These are phyloP conservation scores for Gloeopeniophorella convolvens DNA, from an alignment of 768 basidiomycete genomes.

Conservation along the genomic window DNA sequence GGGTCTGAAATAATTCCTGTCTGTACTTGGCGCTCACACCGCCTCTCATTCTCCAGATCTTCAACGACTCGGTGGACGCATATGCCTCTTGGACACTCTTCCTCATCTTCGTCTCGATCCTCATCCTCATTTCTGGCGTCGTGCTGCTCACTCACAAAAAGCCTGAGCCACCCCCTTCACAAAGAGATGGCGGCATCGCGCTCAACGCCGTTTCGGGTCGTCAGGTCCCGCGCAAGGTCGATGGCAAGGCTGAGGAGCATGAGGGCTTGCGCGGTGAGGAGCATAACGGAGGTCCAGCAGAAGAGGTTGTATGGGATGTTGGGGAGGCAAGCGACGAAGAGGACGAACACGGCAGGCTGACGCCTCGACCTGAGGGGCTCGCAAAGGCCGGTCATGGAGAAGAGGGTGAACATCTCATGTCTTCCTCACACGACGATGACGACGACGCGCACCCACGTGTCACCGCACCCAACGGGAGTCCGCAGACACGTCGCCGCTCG, in stretches of 20 bases:
- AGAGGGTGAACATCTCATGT: conserved; percentile 41
- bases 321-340: conserved; percentile 71
- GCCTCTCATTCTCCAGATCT: conserved; percentile 38
- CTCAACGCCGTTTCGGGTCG: conserved; percentile 26
- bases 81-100: conserved; percentile 86
- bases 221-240: conserved; percentile 24
- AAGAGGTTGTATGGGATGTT: conserved; percentile 57
- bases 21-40: not conserved
- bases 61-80: conserved; percentile 81
- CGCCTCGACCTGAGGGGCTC: conserved; percentile 30
- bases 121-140: conserved; percentile 83
- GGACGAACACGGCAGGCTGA: conserved; percentile 34
- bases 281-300: conserved; percentile 36
- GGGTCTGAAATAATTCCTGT: not conserved
- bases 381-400: conserved; percentile 7
- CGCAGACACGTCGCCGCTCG: conserved; percentile 15
- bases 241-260: conserved; percentile 33
- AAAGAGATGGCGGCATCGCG: conserved; percentile 23
- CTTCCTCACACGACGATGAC: conserved; percentile 28
- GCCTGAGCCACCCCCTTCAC: conserved; percentile 45
- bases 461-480: not conserved
- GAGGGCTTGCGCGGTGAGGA: conserved; percentile 29
- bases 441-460: conserved; percentile 25
- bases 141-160: conserved; percentile 93
- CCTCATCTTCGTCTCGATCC: conserved; percentile 81